Base-by-base conservation (phyloP, 495 filamentous ascomycete genomes). In the Penicillium cosmopolitanum region DNA sequence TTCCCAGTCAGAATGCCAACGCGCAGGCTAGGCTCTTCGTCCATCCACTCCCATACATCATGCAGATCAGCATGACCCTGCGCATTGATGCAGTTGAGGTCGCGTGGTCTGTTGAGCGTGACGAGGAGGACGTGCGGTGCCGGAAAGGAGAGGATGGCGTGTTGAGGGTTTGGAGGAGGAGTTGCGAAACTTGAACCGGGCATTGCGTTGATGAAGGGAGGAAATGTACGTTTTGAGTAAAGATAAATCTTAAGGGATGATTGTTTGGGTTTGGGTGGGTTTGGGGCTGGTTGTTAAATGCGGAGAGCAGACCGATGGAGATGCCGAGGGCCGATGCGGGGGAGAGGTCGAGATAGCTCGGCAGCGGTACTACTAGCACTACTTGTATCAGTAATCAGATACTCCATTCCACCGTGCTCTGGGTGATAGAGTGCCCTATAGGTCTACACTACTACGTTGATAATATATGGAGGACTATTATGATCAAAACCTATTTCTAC, bases 1-100 rank as follows among this genome's bases (percentile, higher is more conserved):
- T 68, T 73, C 0, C 84, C 84, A 0, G 84, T 87, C 12, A 87
- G 59, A 19, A 87, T 76, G 3, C 77, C 84, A 8, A 85, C 81
- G 12, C 81, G 79, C 13, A 87, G 61, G 3, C 67, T 71, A 0
- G 84, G 82, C 66, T 85, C 81, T 0, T 68, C 69, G 61, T 87
- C 84, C 61, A 85, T 70, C 84, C 84, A 87, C 57, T 77, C 66
- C 74, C 81, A 84, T 3, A 86, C 63, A 0, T 71, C 68, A 46
- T 84, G 73, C 31, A 84, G 75, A 50, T 87, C 84, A 23, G 64
- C 65, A 67, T 87, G 77, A 38, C 80, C 81, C 21, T 73, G 70
- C n/a, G 64, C 58, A 62, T 81, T 62, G 80, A 84, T 75, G 74
- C 79, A 66, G 75, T 84, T 73, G 71, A 85, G 73, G 55, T 73